Percentiles rank a stretch among this genome's conserved stretches.
These are phyloP conservation scores for Rutstroemia sp. DNA, from an alignment of 2,329 filamentous ascomycete genomes.

Conservation along the genomic window DNA sequence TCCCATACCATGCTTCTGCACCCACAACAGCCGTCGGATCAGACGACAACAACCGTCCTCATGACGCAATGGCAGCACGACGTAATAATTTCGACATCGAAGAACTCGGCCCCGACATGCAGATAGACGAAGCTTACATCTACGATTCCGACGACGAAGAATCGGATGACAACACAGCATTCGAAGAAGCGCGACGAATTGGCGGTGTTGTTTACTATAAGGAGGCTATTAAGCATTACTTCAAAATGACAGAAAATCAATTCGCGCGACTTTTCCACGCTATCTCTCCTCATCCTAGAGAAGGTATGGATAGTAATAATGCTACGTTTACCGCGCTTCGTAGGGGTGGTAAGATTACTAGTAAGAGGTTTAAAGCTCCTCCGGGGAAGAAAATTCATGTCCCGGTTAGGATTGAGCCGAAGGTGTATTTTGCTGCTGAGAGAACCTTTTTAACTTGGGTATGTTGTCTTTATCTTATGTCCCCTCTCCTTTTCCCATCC, in stretches of 20 bases:
- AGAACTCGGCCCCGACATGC: conserved; percentile 61
- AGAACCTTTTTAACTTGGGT: conserved; percentile 93
- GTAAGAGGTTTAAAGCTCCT: conserved; percentile 61
- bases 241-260: conserved; percentile 15
- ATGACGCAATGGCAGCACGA: conserved; percentile 19
- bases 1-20: not conserved
- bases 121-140: conserved; percentile 62
- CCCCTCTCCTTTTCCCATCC: conserved; percentile 3
- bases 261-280: conserved; percentile 12
- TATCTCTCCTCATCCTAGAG: conserved; percentile 15
- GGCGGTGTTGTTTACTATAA: conserved; percentile 72
- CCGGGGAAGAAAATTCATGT: conserved; percentile 91
- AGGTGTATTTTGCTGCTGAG: conserved; percentile 95
- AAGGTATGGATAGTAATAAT: conserved; percentile 30
- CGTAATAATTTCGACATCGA: conserved; percentile 63
- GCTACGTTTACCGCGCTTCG: conserved; percentile 47
- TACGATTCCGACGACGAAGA: conserved; percentile 92
- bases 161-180: conserved; percentile 62
- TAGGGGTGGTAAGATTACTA: conserved; percentile 47
- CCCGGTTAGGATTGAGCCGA: conserved; percentile 90
- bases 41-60: conserved; percentile 17
- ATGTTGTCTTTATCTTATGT: conserved; percentile 32
- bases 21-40: conserved; percentile 7
- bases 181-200: conserved; percentile 69
- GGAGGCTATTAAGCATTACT: conserved; percentile 42